Percentiles rank a stretch among this genome's conserved stretches.
Conservation (phyloP, 2,329 filamentous ascomycete species). For the Fusarium sp. region DNA sequence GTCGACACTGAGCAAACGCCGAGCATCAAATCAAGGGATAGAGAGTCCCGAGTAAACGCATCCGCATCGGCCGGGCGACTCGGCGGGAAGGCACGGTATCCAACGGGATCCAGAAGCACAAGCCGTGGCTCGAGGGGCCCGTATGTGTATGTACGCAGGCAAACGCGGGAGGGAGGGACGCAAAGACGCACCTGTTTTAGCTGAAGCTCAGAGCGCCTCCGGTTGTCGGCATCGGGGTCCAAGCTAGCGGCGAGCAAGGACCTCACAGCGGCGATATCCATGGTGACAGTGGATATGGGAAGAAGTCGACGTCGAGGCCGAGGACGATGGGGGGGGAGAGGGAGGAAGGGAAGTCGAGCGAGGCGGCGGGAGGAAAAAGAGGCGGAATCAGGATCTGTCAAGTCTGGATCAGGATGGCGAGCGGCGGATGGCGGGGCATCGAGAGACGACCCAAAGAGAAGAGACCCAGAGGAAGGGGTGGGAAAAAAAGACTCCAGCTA, state of each 20-base stretch:
- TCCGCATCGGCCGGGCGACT: neutral
- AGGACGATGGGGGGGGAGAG: constrained; percentile 36
- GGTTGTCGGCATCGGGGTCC: constrained; percentile 77
- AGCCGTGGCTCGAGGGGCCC: constrained; percentile 13
- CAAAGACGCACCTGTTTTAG: constrained; percentile 76
- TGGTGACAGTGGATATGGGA: constrained; percentile 51
- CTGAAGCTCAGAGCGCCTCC: constrained; percentile 81
- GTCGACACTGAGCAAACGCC: constrained; percentile 15
- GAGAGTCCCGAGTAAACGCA: neutral
- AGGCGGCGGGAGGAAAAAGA: constrained; percentile 34
- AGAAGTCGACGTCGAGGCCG: constrained; percentile 40
- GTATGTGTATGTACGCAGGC: neutral
- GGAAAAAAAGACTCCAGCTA: constrained; percentile 5
- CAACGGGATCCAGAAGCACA: constrained; percentile 2
- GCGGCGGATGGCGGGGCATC: constrained; percentile 45
- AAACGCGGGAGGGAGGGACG: constrained; percentile 6
- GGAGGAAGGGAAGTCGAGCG: constrained; percentile 24
- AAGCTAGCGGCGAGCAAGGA: constrained; percentile 82
- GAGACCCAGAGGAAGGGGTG: constrained; percentile 31
- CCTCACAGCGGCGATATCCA: constrained; percentile 81
- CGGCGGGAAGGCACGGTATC: neutral
- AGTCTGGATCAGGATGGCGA: constrained; percentile 42
- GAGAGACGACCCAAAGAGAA: constrained; percentile 36
- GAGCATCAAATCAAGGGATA: neutral
- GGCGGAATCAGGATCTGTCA: constrained; percentile 45